Base-by-base conservation (phyloP, 257 asterid species). In the Rauvolfia tetraphylla region DNA sequence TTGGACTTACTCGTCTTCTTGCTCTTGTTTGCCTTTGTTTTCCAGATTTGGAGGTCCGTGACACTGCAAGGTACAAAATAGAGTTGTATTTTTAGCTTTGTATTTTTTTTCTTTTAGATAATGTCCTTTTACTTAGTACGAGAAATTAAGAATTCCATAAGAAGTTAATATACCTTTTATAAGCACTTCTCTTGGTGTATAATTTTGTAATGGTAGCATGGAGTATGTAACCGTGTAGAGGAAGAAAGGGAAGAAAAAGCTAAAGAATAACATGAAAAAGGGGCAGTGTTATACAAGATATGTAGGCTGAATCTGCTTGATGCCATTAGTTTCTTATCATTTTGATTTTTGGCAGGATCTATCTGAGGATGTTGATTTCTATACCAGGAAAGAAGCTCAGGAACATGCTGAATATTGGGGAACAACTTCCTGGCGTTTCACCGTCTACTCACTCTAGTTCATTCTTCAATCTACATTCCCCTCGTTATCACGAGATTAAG, bases 11-110 rank as follows among this genome's bases (percentile, higher is more conserved):
- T 76, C 89, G 73, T 77, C 93, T 95, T 79, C 91, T 95, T 81
- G 92, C 91, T 67, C 86, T 87, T 81, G 75, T 84, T 51, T 84
- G 95, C 82, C 96, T 92, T 27, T 85, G 83, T 74, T 95, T 95
- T 87, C 98, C 98, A 76, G 98, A 95, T 87, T 76, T 95, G 90
- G 98, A 95, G 74, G 87, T 95, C 82, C 98, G 98, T 76, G 98
- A 95, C 84, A 88, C 77, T 84, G 97, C 98, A 76, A 92, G 98
- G 98, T 95, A 90, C 66, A 53, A 48, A 20, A 65, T 65, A 57
- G 23, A 51, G 29, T 58, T 49, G 20, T 68, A 12, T 59, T 69
- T 65, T 34, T 0, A 62, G 31, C 5, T 12, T 31, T 14, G 8
- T 62, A 5, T 29, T 62, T 53, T 62, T 10, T 33, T 17, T 15